Evolutionary conservation across 257 asterid genomes (phyloP).

Genomic region (Lycium ferocissimum): DNA sequence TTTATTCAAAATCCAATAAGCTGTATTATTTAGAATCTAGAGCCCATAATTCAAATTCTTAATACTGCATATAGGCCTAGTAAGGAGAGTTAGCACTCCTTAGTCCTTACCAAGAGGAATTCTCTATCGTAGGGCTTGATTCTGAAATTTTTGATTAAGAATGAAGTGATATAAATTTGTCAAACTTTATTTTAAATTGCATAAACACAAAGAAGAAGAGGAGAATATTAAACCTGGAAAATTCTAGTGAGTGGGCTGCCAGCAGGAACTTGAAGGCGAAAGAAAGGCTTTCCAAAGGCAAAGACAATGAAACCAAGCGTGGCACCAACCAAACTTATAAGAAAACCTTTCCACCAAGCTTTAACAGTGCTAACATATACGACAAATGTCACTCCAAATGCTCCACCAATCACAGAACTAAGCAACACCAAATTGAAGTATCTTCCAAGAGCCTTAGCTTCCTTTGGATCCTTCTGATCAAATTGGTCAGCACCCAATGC

Average conservation of each 20-base stretch:
- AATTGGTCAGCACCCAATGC: conserved; percentile 94
- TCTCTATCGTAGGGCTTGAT: too few species aligned
- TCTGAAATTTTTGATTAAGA: background rate
- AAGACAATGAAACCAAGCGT: conserved; percentile 51
- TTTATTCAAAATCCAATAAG: too few species aligned
- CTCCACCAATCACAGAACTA: conserved; percentile 57
- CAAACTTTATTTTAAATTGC: background rate
- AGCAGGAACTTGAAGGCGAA: conserved; percentile 60
- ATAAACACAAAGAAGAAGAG: background rate
- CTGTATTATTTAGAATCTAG: too few species aligned
- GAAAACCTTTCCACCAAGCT: conserved; percentile 88
- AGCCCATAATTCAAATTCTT: too few species aligned
- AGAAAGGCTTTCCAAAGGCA: conserved; percentile 62
- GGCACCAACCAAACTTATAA: conserved; percentile 49
- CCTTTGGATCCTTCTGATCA: conserved; percentile 60
- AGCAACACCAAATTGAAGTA: conserved; percentile 85
- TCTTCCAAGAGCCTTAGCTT: conserved; percentile 69
- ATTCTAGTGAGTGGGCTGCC: conserved; percentile 70
- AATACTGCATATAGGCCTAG: too few species aligned
- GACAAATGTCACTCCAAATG: conserved; percentile 71
- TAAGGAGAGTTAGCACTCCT: too few species aligned
- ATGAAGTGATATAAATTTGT: background rate
- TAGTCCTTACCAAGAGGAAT: too few species aligned
- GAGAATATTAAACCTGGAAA: conserved; percentile 49
- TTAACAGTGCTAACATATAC: conserved; percentile 71